Percentiles rank a stretch among this genome's conserved stretches.
Conservation (phyloP, 208 protist species). For the Acanthamoeba sp. region DNA sequence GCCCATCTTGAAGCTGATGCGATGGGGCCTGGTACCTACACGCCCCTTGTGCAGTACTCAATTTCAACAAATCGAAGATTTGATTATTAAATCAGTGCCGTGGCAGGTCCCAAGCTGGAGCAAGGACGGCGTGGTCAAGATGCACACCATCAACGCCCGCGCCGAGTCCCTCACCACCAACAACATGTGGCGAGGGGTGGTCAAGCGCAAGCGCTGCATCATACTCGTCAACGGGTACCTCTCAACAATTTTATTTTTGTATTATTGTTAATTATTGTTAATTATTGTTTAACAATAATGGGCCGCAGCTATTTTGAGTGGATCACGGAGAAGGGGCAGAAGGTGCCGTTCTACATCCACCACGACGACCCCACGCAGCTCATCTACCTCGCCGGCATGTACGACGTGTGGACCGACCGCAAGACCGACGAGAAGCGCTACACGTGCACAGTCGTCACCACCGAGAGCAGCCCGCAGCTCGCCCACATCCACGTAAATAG, state of each 20-base stretch:
- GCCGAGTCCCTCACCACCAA: conserved; percentile 37
- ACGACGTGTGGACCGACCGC: conserved; percentile 13
- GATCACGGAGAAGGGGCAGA: neutral
- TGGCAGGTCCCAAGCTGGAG: conserved; percentile 47
- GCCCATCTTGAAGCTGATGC: conserved; percentile 44
- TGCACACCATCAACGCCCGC: conserved; percentile 57
- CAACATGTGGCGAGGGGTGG: conserved; percentile 16
- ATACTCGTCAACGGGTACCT: conserved; percentile 15
- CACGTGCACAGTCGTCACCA: conserved; percentile 55
- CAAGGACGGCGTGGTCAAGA: neutral
- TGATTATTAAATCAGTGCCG: too few species aligned
- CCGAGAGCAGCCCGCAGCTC: neutral
- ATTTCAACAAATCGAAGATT: too few species aligned
- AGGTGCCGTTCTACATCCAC: conserved; percentile 57
- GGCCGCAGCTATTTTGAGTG: neutral
- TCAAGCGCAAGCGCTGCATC: conserved; percentile 58
- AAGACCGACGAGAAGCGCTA: conserved; percentile 46
- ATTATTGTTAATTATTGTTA: neutral
- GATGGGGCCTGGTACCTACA: conserved; percentile 15
- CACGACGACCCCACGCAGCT: neutral
- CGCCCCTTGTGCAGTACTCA: too few species aligned
- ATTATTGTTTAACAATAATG: neutral
- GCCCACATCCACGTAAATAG: conserved; percentile 20
- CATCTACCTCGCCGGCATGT: conserved; percentile 37
- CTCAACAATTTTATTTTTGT: neutral